Evolutionary conservation across 495 filamentous ascomycete genomes (phyloP).

Genomic region (Aspergillus taichungensis): DNA sequence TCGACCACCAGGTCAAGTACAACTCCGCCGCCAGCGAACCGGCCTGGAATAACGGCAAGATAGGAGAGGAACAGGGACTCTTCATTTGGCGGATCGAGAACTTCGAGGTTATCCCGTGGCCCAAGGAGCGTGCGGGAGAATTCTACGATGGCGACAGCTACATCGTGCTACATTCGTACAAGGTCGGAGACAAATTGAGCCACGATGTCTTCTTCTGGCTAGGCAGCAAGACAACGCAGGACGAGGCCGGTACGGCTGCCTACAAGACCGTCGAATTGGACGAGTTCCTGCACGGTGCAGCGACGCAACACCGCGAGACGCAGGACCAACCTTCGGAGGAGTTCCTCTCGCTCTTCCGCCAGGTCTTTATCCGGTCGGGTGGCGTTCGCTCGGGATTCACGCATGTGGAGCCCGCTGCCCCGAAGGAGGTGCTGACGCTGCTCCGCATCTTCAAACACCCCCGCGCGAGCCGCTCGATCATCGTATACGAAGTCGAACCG

Average conservation of each 20-base stretch:
- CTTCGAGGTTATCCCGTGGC: conserved; percentile 52
- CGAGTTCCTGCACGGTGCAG: conserved; percentile 50
- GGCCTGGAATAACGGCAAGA: conserved; percentile 47
- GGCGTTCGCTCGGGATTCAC: conserved; percentile 51
- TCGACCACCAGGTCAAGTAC: conserved; percentile 57
- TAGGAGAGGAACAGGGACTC: conserved; percentile 41
- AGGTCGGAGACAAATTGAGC: conserved; percentile 40
- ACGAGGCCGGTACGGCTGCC: conserved; percentile 54
- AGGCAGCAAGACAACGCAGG: conserved; percentile 49
- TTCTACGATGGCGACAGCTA: conserved; percentile 59
- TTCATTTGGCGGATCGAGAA: conserved; percentile 54
- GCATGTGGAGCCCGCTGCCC: conserved; percentile 43
- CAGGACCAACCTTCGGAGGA: conserved; percentile 47
- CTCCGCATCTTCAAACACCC: conserved; percentile 51
- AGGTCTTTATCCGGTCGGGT: conserved; percentile 44
- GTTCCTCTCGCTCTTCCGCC: conserved; percentile 49
- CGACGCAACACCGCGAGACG: conserved; percentile 51
- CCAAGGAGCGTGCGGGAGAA: conserved; percentile 39
- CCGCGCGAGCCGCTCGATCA: conserved; percentile 31
- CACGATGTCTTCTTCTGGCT: conserved; percentile 58
- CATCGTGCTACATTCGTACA: conserved; percentile 49
- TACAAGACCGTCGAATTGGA: conserved; percentile 61
- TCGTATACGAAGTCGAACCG: conserved; percentile 55
- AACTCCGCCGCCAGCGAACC: conserved; percentile 51
- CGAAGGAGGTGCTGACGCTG: conserved; percentile 35